Conservation (phyloP, 768 basidiomycete genomes). For the Russula sp. region DNA sequence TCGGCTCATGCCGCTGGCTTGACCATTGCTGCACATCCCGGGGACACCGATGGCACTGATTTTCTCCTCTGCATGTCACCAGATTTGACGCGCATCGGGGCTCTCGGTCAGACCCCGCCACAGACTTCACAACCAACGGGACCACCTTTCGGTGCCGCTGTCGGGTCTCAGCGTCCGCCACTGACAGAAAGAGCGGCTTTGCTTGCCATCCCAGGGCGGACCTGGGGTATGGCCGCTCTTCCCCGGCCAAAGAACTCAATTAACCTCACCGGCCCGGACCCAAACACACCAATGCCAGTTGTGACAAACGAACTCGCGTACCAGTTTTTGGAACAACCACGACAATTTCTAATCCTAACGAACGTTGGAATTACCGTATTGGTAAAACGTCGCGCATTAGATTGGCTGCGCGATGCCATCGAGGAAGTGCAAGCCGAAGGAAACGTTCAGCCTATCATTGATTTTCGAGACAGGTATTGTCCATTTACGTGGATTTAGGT, state of each 20-base stretch:
- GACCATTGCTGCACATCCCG: constrained; percentile 66
- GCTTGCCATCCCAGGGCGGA: constrained; percentile 75
- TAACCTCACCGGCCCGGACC: constrained; percentile 37
- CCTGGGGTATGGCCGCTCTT: constrained; percentile 77
- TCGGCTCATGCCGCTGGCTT: constrained; percentile 67
- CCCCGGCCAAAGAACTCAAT: constrained; percentile 36
- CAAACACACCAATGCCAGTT: constrained; percentile 46
- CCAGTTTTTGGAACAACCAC: constrained; percentile 70
- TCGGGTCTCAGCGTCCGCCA: constrained; percentile 51
- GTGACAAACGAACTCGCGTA: constrained; percentile 77
- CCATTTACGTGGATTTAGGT: neutral
- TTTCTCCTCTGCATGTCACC: constrained; percentile 73
- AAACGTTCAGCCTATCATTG: constrained; percentile 72
- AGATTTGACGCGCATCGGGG: constrained; percentile 69
- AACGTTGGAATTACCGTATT: constrained; percentile 83
- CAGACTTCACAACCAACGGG: constrained; percentile 42
- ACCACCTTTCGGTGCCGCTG: constrained; percentile 39
- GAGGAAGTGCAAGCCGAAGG: constrained; percentile 79
- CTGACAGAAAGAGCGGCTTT: constrained; percentile 76
- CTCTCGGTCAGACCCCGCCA: constrained; percentile 60
- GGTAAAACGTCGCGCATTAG: constrained; percentile 76
- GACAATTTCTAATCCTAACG: constrained; percentile 84
- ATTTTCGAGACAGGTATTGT: constrained; percentile 69
- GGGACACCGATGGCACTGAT: constrained; percentile 70
- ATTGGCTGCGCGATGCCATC: constrained; percentile 77